Conservation (phyloP, 441 rosid genomes). For the Syzygium malaccense region DNA sequence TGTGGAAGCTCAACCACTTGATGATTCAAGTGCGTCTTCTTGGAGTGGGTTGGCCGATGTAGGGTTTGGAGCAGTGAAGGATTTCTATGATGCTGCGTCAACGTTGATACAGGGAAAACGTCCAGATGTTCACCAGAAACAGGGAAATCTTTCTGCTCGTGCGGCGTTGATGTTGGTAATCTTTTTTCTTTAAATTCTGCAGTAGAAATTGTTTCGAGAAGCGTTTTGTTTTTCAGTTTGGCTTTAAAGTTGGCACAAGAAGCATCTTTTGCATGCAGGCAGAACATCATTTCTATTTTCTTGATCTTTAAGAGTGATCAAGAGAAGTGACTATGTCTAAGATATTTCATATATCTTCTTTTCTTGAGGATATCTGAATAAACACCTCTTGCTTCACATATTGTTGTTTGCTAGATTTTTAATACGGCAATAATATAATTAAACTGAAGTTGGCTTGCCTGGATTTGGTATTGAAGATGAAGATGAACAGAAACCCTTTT, state of each 20-base stretch:
- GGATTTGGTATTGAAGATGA: not conserved
- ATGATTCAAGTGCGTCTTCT: conserved; percentile 31
- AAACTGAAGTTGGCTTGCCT: not conserved
- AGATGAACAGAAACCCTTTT: not conserved
- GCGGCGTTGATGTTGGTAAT: conserved; percentile 97
- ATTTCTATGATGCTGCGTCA: conserved; percentile 46
- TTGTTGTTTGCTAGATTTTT: not conserved
- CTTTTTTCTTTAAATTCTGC: not conserved
- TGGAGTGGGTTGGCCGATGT: conserved; percentile 31
- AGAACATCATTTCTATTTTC: not conserved
- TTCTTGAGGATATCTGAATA: not conserved
- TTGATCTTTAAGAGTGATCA: not conserved
- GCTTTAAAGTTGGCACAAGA: not conserved
- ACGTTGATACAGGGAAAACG: conserved; percentile 43
- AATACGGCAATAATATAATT: not conserved
- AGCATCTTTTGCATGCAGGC: not conserved
- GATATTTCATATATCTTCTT: not conserved
- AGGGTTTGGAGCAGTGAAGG: conserved; percentile 45
- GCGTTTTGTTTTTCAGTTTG: not conserved
- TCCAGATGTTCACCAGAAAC: conserved; percentile 53
- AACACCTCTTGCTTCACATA: not conserved
- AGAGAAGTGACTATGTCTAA: not conserved
- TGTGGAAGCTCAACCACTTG: conserved; percentile 26
- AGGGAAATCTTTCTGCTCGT: conserved; percentile 74
- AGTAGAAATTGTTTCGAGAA: not conserved